Conservation (phyloP, 2,329 filamentous ascomycete genomes). For the Fusarium sp. region DNA sequence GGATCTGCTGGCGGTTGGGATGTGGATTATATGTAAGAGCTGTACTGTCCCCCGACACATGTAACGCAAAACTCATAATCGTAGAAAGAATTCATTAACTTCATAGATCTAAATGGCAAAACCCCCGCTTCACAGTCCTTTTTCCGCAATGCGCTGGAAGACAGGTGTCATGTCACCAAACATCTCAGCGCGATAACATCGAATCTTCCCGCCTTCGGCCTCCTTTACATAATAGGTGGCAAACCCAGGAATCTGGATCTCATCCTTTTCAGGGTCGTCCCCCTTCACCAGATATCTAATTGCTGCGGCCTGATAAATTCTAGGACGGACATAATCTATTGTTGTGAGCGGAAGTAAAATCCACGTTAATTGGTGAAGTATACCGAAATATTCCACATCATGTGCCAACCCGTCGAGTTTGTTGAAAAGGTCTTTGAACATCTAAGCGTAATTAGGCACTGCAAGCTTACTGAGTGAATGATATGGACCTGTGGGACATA, state of each 20-base stretch:
- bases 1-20: too few species aligned
- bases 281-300: conserved; percentile 21
- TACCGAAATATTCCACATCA: conserved; percentile 17
- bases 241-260: conserved; percentile 6
- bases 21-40: too few species aligned
- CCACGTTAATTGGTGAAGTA: fast-evolving
- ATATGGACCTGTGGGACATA: background rate
- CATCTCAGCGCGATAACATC: conserved; percentile 10
- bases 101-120: too few species aligned
- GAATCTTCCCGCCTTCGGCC: background rate
- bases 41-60: too few species aligned
- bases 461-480: too few species aligned
- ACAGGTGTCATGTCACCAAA: conserved; percentile 9
- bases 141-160: conserved; percentile 13
- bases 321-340: conserved; percentile 10
- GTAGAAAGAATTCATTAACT: too few species aligned
- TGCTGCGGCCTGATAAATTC: conserved; percentile 17
- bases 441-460: background rate
- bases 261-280: conserved; percentile 9
- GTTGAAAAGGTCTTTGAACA: conserved; percentile 12
- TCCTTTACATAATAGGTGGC: conserved; percentile 4
- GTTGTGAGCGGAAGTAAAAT: background rate
- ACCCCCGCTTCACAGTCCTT: background rate
- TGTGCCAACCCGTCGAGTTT: conserved; percentile 14
- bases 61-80: too few species aligned